phyloP scores from a whole-genome alignment of 768 basidiomycete species.

The Pisolithus marmoratus region DNA sequence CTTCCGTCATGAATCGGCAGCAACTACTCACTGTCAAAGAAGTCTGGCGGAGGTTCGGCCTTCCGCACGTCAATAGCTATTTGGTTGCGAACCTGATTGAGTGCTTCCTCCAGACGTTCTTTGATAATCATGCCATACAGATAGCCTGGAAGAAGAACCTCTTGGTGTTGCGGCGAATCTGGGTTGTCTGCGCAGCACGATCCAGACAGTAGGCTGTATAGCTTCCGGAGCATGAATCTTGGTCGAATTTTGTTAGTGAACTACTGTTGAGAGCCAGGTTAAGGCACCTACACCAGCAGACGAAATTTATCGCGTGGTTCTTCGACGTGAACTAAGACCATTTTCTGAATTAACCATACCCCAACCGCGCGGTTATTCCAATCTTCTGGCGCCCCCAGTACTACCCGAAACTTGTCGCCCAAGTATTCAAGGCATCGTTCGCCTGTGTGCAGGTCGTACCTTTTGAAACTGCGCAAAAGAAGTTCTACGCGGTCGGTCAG shows the following conservation, averaged over 20 bases:
- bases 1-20: background rate
- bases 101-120: slow-evolving; percentile 88
- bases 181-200: slow-evolving; percentile 93
- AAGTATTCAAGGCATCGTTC: slow-evolving; percentile 92
- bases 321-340: slow-evolving; percentile 87
- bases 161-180: slow-evolving; percentile 98
- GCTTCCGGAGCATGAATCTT: slow-evolving; percentile 96
- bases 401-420: slow-evolving; percentile 94
- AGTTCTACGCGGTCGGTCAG: slow-evolving; percentile 95
- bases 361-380: slow-evolving; percentile 84
- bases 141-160: slow-evolving; percentile 88
- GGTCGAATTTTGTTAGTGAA: slow-evolving; percentile 5
- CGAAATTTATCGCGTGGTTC: slow-evolving; percentile 90
- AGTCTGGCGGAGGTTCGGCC: slow-evolving; percentile 72
- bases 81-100: slow-evolving; percentile 65
- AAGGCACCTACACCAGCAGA: slow-evolving; percentile 73
- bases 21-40: slow-evolving; percentile 68
- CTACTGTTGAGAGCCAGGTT: background rate
- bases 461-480: slow-evolving; percentile 91
- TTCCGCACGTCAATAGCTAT: slow-evolving; percentile 72
- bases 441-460: slow-evolving; percentile 80
- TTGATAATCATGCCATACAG: slow-evolving; percentile 98
- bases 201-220: slow-evolving; percentile 86
- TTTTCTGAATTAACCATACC: slow-evolving; percentile 72
- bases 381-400: slow-evolving; percentile 87